Conservation (phyloP, 73 alveolate genomes). For the Tetrahymena borealis region DNA sequence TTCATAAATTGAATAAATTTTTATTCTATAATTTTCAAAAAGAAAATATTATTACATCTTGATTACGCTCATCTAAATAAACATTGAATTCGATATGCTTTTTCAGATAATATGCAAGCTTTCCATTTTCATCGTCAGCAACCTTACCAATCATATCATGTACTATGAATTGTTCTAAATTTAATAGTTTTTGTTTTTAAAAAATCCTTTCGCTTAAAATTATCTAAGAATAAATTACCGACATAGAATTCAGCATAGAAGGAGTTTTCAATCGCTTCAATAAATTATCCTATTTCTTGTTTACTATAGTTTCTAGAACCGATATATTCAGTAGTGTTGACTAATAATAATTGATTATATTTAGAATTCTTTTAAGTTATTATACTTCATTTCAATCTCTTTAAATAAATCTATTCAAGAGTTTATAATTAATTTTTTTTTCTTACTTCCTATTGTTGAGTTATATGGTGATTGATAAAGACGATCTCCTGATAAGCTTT, state of each 20-base stretch:
- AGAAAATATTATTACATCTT: neutral
- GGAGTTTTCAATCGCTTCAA: conserved; percentile 5
- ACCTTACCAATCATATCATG: conserved; percentile 20
- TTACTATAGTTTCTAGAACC: neutral
- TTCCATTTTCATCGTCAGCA: neutral
- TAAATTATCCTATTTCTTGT: conserved; percentile 3
- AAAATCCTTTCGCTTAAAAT: too few relatives aligned
- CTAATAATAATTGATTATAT: neutral
- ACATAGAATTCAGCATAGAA: conserved; percentile 16
- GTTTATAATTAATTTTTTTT: too few relatives aligned
- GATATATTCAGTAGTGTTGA: neutral
- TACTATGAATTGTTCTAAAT: neutral
- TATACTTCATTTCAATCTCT: neutral
- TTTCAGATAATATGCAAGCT: conserved; percentile 3
- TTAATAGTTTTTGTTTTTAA: too few relatives aligned
- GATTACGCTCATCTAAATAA: neutral
- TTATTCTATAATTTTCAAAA: neutral
- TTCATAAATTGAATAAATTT: neutral
- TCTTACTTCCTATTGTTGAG: neutral
- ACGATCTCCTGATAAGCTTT: conserved; percentile 2
- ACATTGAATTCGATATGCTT: conserved; percentile 12
- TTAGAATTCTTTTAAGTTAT: neutral
- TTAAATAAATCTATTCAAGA: neutral
- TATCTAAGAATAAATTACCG: too few relatives aligned
- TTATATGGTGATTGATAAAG: neutral